Evolutionary conservation across 2,329 filamentous ascomycete genomes (phyloP).

Genomic region (Polytolypa hystricis): DNA sequence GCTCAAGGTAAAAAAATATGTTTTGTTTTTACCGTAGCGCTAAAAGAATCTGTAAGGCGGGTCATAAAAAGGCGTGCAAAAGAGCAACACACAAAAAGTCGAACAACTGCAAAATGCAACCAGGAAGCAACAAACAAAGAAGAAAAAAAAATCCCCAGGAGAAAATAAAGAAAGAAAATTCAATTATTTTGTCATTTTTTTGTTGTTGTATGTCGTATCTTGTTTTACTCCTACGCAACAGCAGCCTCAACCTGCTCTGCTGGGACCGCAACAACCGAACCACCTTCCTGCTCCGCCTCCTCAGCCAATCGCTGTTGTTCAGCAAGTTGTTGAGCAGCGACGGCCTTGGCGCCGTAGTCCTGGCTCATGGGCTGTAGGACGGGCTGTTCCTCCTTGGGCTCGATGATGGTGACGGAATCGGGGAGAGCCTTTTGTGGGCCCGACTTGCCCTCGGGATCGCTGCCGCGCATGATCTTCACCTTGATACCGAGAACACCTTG

Average conservation of each 20-base stretch:
- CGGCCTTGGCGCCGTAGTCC: constrained; percentile 94
- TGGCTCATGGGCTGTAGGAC: constrained; percentile 92
- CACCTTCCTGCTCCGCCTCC: constrained; percentile 42
- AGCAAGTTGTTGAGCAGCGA: constrained; percentile 47
- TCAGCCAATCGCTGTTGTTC: constrained; percentile 48
- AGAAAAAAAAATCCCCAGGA: constrained; percentile 6
- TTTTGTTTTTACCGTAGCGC: too few relatives aligned
- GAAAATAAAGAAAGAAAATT: constrained; percentile 6
- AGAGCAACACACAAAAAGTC: too few relatives aligned
- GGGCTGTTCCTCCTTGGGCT: constrained; percentile 98
- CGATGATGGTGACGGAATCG: constrained; percentile 98
- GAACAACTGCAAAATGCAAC: not conserved
- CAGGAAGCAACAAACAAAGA: constrained; percentile 5
- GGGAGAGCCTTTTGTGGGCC: constrained; percentile 95
- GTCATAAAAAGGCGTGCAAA: too few relatives aligned
- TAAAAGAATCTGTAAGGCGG: too few relatives aligned
- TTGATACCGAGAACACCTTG: constrained; percentile 99
- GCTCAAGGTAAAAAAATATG: too few relatives aligned
- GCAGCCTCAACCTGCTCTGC: constrained; percentile 28
- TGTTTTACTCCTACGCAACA: constrained; percentile 38
- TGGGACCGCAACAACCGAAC: constrained; percentile 25
- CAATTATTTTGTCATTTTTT: constrained; percentile 4
- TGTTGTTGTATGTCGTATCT: too few relatives aligned
- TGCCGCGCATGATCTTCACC: constrained; percentile 99
- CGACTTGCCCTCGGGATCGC: constrained; percentile 97